Percentiles rank a stretch among this genome's conserved stretches.
Evolutionary conservation across 768 basidiomycete genomes (phyloP).

Genomic region (Calocera viscosa): DNA sequence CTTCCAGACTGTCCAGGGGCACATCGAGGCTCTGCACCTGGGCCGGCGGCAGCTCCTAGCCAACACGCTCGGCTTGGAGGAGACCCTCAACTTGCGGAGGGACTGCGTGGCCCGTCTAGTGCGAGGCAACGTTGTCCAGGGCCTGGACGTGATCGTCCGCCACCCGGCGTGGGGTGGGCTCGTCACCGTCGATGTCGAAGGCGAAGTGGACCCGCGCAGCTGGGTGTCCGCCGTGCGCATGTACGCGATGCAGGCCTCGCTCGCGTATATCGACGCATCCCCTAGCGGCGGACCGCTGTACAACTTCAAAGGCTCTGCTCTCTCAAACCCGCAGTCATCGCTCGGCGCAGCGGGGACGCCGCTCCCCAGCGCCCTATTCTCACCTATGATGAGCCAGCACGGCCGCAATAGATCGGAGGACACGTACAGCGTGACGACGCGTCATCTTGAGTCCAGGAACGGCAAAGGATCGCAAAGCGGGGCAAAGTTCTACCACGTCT

Average conservation of each 20-base stretch:
- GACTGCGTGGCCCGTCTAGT: conserved; percentile 84
- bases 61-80: conserved; percentile 75
- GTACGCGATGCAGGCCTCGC: conserved; percentile 77
- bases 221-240: conserved; percentile 84
- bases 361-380: not conserved
- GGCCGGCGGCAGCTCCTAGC: conserved; percentile 85
- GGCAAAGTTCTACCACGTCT: conserved; percentile 77
- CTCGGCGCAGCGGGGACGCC: not conserved
- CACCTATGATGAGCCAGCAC: not conserved
- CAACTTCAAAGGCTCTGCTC: conserved; percentile 1
- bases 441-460: conserved; percentile 3
- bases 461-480: conserved; percentile 18
- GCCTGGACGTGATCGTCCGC: conserved; percentile 88
- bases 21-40: conserved; percentile 81
- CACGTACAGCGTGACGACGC: not conserved
- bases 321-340: not conserved
- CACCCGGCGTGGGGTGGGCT: conserved; percentile 85
- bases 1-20: conserved; percentile 73
- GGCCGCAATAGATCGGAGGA: not conserved
- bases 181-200: conserved; percentile 80
- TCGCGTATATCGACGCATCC: conserved; percentile 58
- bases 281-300: not conserved
- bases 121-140: conserved; percentile 80
- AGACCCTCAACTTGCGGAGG: conserved; percentile 63
- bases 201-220: conserved; percentile 63